A percentile compares a stretch with the other conserved stretches of the same genome.
These are phyloP conservation scores for Candida ascalaphidarum DNA, from an alignment of 805 yeast genomes.

Conservation along the genomic window DNA sequence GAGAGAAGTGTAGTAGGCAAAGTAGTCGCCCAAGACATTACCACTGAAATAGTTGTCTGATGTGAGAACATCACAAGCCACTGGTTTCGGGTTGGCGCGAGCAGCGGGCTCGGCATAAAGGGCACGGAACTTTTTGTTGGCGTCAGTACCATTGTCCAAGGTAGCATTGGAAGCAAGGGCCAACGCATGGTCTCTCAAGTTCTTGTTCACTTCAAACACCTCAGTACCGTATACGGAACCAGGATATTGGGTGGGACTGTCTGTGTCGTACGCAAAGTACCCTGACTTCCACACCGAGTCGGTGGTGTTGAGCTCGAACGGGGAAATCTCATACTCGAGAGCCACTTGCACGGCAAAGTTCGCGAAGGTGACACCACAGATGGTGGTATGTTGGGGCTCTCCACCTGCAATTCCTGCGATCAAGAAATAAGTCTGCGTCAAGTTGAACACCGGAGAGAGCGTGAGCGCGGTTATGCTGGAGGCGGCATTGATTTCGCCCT, in stretches of 20 bases:
- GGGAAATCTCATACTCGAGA: slow-evolving; percentile 50
- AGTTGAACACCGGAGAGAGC: slow-evolving; percentile 46
- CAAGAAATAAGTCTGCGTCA: slow-evolving; percentile 51
- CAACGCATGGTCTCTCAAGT: slow-evolving; percentile 50
- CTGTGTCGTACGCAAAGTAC: slow-evolving; percentile 48
- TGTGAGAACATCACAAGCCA: slow-evolving; percentile 52
- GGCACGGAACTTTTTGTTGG: slow-evolving; percentile 37
- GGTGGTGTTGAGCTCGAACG: slow-evolving; percentile 20
- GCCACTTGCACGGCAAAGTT: slow-evolving; percentile 55
- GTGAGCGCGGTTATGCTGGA: slow-evolving; percentile 46
- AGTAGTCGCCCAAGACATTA: slow-evolving; percentile 39
- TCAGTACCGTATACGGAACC: slow-evolving; percentile 53
- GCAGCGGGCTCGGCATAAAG: slow-evolving; percentile 46
- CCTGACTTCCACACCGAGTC: slow-evolving; percentile 51
- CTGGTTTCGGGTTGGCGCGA: slow-evolving; percentile 34
- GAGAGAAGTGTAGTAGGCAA: slow-evolving; percentile 36
- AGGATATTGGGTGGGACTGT: slow-evolving; percentile 43
- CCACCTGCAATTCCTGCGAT: slow-evolving; percentile 64
- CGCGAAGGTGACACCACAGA: slow-evolving; percentile 55
- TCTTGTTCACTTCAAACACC: slow-evolving; percentile 53
- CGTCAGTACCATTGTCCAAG: slow-evolving; percentile 37
- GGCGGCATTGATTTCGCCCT: slow-evolving; percentile 63
- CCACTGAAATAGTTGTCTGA: slow-evolving; percentile 57
- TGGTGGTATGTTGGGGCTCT: slow-evolving; percentile 44
- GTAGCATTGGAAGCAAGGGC: slow-evolving; percentile 38